Conservation (phyloP, 768 basidiomycete genomes). For the Mycena epipterygia region DNA sequence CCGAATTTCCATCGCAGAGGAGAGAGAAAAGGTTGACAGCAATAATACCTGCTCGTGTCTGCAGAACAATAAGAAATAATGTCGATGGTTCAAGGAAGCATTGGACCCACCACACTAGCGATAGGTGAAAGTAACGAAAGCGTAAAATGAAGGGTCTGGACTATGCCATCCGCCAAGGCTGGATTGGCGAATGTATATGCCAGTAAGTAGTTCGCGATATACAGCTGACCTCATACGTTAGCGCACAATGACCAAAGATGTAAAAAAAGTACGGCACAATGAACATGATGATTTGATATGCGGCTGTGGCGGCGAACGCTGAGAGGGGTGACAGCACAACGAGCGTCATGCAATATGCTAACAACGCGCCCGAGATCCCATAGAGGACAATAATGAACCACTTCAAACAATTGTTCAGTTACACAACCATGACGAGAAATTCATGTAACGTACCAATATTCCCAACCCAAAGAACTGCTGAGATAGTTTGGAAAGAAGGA, state of each 20-base stretch:
- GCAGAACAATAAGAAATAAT: slow-evolving; percentile 6
- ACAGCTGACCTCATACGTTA: slow-evolving; percentile 61
- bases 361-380: slow-evolving; percentile 75
- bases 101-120: slow-evolving; percentile 68
- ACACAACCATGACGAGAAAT: slow-evolving; percentile 13
- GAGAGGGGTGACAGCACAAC: slow-evolving; percentile 75
- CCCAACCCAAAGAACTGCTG: slow-evolving; percentile 80
- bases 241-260: background rate
- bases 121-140: slow-evolving; percentile 78
- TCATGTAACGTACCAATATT: slow-evolving; percentile 60
- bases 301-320: slow-evolving; percentile 80
- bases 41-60: slow-evolving; percentile 80
- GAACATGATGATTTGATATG: slow-evolving; percentile 80
- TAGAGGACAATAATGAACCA: slow-evolving; percentile 82
- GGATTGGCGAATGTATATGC: slow-evolving; percentile 80
- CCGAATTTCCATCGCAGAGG: slow-evolving; percentile 68
- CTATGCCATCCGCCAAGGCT: slow-evolving; percentile 63
- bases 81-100: background rate
- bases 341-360: slow-evolving; percentile 76
- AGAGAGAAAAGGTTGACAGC: slow-evolving; percentile 84
- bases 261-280: slow-evolving; percentile 59
- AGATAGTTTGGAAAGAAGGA: slow-evolving; percentile 69
- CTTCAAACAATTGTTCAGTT: slow-evolving; percentile 49
- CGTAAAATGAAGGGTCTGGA: slow-evolving; percentile 79
- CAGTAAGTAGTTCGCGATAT: slow-evolving; percentile 78